Evolutionary conservation across 495 filamentous ascomycete genomes (phyloP), one percentile per base, ranked within the genome.

Genomic region (Emericellopsis terricola): DNA sequence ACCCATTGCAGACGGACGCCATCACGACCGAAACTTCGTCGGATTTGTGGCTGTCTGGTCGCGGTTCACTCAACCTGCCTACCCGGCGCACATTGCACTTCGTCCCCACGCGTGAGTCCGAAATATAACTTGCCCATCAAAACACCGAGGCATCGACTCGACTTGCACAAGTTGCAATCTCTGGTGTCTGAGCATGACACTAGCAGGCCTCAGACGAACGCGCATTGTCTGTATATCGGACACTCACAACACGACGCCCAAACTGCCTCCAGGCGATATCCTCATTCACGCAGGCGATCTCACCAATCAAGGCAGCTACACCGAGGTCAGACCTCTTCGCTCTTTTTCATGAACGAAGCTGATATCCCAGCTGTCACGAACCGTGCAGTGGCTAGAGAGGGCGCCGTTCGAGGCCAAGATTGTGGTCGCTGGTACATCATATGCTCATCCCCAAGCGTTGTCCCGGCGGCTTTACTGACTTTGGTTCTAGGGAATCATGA

Each of bases 201-300:
- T n/a, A n/a, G n/a, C n/a, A n/a, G n/a, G n/a, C n/a, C n/a, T n/a
- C n/a, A n/a, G 52, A 26, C 49, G 54, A 15, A 60, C 61, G 1
- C 49, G 59, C 29, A 49, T 63, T 29, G 59, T 65, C 27, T 94
- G 86, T 49, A 76, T 96, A 37, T 86, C 85, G 6, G 87, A 96
- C 55, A 94, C 86, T 2, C 87, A 94, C 54, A 75, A 82, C 52
- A 70, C 66, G 41, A 62, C 56, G 6, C 46, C 63, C 41, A 61
- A 65, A 16, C 57, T 94, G 2, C 89, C 87, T 4, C 63, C 71
- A 17, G 87, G 86, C 10, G 87, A 96, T 44, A 69, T 96, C 3
- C 60, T 96, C 13, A 79, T 96, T 27, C 89, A 94, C 45, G 81
- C 85, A 6, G 87, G 87, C 6, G 87, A 96, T 50, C 61, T 94